Evolutionary conservation across 1,284 basidiomycete genomes (phyloP).

Genomic region (Cryptococcus wingfieldii): DNA sequence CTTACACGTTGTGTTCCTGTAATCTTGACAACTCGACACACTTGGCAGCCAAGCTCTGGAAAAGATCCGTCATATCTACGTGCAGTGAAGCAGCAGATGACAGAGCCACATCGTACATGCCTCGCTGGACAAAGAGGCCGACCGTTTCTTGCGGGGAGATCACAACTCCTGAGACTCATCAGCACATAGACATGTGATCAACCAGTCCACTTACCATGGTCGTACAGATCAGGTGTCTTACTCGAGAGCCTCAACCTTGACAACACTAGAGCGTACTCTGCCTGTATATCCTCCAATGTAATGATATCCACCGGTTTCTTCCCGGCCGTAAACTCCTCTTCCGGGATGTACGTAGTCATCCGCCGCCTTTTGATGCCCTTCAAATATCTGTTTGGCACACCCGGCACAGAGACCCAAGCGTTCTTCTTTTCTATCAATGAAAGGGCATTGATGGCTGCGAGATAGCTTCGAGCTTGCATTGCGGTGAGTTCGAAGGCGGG

Average conservation of each 20-base stretch:
- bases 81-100: conserved; percentile 67
- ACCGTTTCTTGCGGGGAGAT: conserved; percentile 70
- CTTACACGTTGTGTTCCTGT: conserved; percentile 41
- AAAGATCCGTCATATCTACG: conserved; percentile 83
- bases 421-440: conserved; percentile 73
- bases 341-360: conserved; percentile 72
- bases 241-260: conserved; percentile 72
- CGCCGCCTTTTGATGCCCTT: conserved; percentile 60
- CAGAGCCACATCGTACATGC: conserved; percentile 76
- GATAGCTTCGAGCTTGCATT: conserved; percentile 73
- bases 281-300: conserved; percentile 73
- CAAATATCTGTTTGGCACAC: conserved; percentile 10
- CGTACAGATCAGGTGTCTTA: conserved; percentile 56
- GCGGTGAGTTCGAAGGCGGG: conserved; percentile 60
- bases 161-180: conserved; percentile 55
- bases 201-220: conserved; percentile 51
- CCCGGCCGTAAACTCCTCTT: conserved; percentile 61
- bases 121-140: conserved; percentile 71
- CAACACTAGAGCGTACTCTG: conserved; percentile 75
- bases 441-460: conserved; percentile 84
- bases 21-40: conserved; percentile 69
- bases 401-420: conserved; percentile 72
- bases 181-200: not conserved
- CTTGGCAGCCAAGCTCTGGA: conserved; percentile 69
- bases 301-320: conserved; percentile 68